These are phyloP conservation scores for Claviceps arundinis DNA, from an alignment of 2,329 filamentous ascomycete species.

Conservation along the genomic window DNA sequence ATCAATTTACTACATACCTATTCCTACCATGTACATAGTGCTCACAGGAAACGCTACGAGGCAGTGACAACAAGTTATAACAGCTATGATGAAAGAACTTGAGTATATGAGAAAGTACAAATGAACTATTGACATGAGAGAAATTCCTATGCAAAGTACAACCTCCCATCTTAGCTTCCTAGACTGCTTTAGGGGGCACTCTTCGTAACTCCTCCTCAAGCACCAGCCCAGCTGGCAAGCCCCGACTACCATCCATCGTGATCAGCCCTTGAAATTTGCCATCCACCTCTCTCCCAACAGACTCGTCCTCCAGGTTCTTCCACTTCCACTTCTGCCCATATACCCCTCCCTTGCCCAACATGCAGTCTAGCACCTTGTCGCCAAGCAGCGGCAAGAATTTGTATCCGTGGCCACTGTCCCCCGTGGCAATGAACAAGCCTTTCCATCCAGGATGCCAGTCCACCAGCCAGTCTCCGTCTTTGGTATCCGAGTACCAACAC, in stretches of 20 bases:
- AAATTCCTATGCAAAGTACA: no score
- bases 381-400: constrained; percentile 58
- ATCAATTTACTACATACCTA: no score
- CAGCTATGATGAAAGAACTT: no score
- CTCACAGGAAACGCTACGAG: no score
- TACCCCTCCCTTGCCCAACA: constrained; percentile 32
- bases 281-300: constrained; percentile 19
- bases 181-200: background rate
- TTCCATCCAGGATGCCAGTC: constrained; percentile 51
- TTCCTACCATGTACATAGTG: no score
- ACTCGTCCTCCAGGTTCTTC: constrained; percentile 39
- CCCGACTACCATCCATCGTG: constrained; percentile 41
- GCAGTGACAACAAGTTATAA: no score
- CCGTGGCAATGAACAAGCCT: constrained; percentile 47
- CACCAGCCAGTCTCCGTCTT: constrained; percentile 57
- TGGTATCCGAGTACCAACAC: constrained; percentile 68
- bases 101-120: no score
- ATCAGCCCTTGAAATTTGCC: constrained; percentile 26
- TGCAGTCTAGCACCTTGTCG: constrained; percentile 44
- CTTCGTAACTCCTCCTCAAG: constrained; percentile 28
- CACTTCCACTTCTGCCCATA: constrained; percentile 49
- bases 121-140: no score
- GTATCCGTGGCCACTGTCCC: constrained; percentile 52
- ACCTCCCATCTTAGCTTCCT: no score
- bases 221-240: constrained; percentile 32